Evolutionary conservation across 441 rosid species (phyloP), one percentile per base, ranked within the genome.

Genomic region (Sinapis alba): DNA sequence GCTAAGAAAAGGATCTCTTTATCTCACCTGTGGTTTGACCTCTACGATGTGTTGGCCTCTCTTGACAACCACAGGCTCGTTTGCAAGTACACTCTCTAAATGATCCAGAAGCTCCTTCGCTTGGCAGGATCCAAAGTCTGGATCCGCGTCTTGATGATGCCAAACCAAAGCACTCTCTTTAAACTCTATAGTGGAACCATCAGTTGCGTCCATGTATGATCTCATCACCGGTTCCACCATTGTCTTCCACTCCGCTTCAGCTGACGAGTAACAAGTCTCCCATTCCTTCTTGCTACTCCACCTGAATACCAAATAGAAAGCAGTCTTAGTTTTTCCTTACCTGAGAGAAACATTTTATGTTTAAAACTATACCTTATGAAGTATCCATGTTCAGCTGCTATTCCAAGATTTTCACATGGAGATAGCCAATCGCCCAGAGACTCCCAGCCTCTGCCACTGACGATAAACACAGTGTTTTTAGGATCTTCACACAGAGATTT

Each of bases 331-430:
- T 68, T 50, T 43, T 16, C 19, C 20, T n/a, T n/a, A n/a, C n/a
- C n/a, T n/a, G 59, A 65, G 51, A 28, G 38, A 43, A 67, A 6
- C 34, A 13, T 50, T 50, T 15, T 7, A 62, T 21, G 69, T 56
- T 18, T 30, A 11, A 27, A 34, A 65, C 4, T 3, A 1, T 82
- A 85, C 90, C 90, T 87, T 45, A 84, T 61, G 76, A 79, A 85
- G 78, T 83, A 87, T 9, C 90, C 89, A 5, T 87, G 90, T 69
- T 87, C 90, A 12, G 90, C 90, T 15, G 90, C 90, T 28, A 87
- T 82, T 21, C 90, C 90, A 18, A 87, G 73, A 74, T 87, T 81
- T 67, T 78, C 78, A 26, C 90, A 87, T 9, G 74, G 78, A 18
- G 80, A 63, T 64, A 87, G 72, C 87, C 90, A 87, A 7, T 78